A percentile compares a stretch with the other conserved stretches of the same genome.
phyloP scores from a whole-genome alignment of 768 basidiomycete genomes.

The Scleroderma bovista region DNA sequence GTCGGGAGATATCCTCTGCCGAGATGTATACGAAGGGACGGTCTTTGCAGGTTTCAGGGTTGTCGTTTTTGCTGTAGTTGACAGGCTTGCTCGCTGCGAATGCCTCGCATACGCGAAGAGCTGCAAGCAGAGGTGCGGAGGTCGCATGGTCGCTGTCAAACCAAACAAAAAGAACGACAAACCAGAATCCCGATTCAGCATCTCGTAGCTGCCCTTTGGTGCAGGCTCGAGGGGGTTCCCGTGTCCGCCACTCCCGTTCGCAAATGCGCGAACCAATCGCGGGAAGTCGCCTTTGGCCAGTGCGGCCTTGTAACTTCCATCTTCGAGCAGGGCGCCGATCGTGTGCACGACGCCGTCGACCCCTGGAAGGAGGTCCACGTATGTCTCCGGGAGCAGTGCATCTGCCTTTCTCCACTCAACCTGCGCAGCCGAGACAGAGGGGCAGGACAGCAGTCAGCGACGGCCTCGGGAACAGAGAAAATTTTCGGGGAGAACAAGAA shows the following conservation, averaged over 20 bases:
- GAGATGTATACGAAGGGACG: slow-evolving; percentile 92
- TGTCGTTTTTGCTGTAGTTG: neutral
- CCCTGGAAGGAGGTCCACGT: slow-evolving; percentile 58
- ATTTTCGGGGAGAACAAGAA: neutral
- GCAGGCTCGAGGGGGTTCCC: slow-evolving; percentile 56
- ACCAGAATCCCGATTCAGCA: slow-evolving; percentile 90
- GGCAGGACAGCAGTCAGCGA: neutral
- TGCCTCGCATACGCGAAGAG: slow-evolving; percentile 71
- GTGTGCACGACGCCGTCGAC: slow-evolving; percentile 87
- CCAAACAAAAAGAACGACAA: slow-evolving; percentile 22
- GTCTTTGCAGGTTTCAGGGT: slow-evolving; percentile 19
- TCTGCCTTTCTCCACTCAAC: slow-evolving; percentile 86
- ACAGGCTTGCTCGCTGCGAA: slow-evolving; percentile 48
- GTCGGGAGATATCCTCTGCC: slow-evolving; percentile 82
- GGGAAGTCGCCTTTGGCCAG: slow-evolving; percentile 54
- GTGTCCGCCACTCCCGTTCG: slow-evolving; percentile 28
- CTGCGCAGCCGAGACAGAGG: slow-evolving; percentile 32
- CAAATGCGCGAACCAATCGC: slow-evolving; percentile 44
- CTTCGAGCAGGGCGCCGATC: slow-evolving; percentile 84
- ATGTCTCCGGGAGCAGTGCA: slow-evolving; percentile 72
- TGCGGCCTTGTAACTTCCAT: slow-evolving; percentile 71
- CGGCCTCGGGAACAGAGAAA: slow-evolving; percentile 4
- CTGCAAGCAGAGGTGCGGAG: slow-evolving; percentile 31
- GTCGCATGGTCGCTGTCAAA: slow-evolving; percentile 2
- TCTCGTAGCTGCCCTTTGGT: slow-evolving; percentile 56